A percentile compares a stretch with the other conserved stretches of the same genome.
Conservation (phyloP, 2,329 filamentous ascomycete genomes). For the Penicillium verrucosum region DNA sequence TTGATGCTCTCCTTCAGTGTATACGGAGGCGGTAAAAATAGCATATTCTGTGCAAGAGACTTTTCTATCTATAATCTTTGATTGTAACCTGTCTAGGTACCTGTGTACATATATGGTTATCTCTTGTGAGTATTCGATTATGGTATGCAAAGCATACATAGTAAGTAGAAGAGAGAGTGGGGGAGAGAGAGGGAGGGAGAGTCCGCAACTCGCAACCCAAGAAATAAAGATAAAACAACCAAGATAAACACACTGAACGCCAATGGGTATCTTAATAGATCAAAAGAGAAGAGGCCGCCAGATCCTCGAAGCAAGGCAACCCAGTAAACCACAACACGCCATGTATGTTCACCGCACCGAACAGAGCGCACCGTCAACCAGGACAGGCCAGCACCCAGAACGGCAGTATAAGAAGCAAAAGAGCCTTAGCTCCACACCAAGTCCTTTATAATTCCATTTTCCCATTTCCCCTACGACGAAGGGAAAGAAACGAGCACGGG, state of each 20-base stretch:
- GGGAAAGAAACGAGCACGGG: background rate
- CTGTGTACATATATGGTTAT: background rate
- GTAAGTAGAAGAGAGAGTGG: background rate
- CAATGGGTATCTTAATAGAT: slow-evolving; percentile 32
- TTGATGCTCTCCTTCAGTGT: too few relatives aligned
- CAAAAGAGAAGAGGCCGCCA: slow-evolving; percentile 6
- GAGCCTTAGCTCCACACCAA: background rate
- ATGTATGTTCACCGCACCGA: background rate
- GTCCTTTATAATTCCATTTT: background rate
- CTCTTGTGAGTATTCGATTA: too few relatives aligned
- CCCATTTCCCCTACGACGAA: too few relatives aligned
- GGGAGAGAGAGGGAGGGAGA: background rate
- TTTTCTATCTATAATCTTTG: too few relatives aligned
- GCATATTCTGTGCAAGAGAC: too few relatives aligned
- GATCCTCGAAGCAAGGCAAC: background rate
- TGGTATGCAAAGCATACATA: background rate
- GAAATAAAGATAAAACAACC: background rate
- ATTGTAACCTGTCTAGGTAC: background rate
- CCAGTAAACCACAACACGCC: background rate
- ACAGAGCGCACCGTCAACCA: background rate
- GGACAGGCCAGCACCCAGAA: background rate
- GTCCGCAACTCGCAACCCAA: background rate
- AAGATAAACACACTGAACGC: slow-evolving; percentile 18
- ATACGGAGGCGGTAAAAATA: too few relatives aligned
- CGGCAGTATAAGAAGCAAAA: background rate